These are phyloP conservation scores for Diddensiella santjacobensis DNA, from an alignment of 805 yeast genomes.

Conservation along the genomic window DNA sequence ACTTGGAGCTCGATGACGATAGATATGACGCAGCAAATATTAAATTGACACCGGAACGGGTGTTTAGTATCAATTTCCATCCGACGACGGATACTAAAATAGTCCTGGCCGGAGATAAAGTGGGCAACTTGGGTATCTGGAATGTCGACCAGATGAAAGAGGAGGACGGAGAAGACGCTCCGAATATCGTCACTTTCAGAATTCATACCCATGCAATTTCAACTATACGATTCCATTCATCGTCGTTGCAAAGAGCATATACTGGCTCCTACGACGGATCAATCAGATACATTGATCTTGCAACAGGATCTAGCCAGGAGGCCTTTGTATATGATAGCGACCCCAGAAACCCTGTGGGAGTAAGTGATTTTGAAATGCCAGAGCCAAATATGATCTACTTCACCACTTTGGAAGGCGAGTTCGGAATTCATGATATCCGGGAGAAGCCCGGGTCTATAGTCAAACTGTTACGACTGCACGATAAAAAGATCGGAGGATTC, in stretches of 20 bases:
- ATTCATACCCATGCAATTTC: slow-evolving; percentile 76
- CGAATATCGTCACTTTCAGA: slow-evolving; percentile 57
- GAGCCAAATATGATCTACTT: slow-evolving; percentile 59
- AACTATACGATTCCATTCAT: slow-evolving; percentile 51
- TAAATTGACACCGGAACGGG: slow-evolving; percentile 61
- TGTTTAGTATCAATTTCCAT: slow-evolving; percentile 72
- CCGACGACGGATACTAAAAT: slow-evolving; percentile 62
- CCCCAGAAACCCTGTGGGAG: slow-evolving; percentile 48
- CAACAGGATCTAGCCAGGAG: slow-evolving; percentile 56
- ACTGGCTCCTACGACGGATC: slow-evolving; percentile 89
- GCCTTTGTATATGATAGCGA: slow-evolving; percentile 53
- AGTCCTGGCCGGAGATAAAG: slow-evolving; percentile 81
- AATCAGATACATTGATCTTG: slow-evolving; percentile 66
- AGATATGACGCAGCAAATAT: slow-evolving; percentile 65
- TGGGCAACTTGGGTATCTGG: slow-evolving; percentile 89
- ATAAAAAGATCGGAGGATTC: slow-evolving; percentile 91
- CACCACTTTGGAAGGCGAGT: slow-evolving; percentile 77
- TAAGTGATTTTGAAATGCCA: slow-evolving; percentile 68
- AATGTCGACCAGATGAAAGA: slow-evolving; percentile 49
- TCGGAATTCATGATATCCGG: slow-evolving; percentile 71
- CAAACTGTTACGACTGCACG: slow-evolving; percentile 61
- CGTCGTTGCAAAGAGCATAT: slow-evolving; percentile 51
- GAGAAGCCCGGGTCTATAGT: slow-evolving; percentile 31
- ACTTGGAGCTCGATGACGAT: slow-evolving; percentile 46
- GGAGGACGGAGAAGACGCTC: slow-evolving; percentile 28